These are phyloP conservation scores for Stephania japonica DNA, from an alignment of 164 flowering plant species.

Conservation along the genomic window DNA sequence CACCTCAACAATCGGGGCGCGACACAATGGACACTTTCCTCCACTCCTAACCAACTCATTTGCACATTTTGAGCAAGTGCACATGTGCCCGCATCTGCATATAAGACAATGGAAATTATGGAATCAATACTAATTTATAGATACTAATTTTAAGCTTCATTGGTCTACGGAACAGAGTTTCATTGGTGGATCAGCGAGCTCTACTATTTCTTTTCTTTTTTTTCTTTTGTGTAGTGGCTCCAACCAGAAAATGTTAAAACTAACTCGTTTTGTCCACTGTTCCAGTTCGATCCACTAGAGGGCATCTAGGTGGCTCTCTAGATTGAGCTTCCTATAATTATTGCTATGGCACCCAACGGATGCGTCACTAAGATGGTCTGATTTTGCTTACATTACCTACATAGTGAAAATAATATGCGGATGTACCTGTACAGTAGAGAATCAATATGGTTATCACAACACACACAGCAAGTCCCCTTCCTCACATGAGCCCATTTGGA, in stretches of 20 bases:
- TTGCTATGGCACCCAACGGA: too few relatives aligned
- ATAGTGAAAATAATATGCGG: neutral
- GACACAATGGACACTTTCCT: constrained; percentile 94
- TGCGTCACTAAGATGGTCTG: neutral
- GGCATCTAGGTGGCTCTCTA: too few relatives aligned
- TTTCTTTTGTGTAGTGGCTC: too few relatives aligned
- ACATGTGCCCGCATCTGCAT: constrained; percentile 96
- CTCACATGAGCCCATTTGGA: constrained; percentile 77
- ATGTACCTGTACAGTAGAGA: constrained; percentile 81
- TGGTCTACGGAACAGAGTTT: neutral
- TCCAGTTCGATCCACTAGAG: too few relatives aligned
- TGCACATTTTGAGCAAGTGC: constrained; percentile 87
- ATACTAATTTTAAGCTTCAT: neutral
- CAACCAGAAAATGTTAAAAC: too few relatives aligned
- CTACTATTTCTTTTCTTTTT: too few relatives aligned
- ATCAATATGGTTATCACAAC: constrained; percentile 68
- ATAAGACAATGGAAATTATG: neutral
- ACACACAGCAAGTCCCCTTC: constrained; percentile 86
- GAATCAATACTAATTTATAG: neutral
- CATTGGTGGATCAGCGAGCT: neutral
- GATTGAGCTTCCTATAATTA: too few relatives aligned
- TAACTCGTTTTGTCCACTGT: too few relatives aligned
- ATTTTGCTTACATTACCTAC: neutral
- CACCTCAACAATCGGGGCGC: constrained; percentile 80
- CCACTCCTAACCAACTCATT: constrained; percentile 52